Percentiles rank a stretch among this genome's conserved stretches.
phyloP scores from a whole-genome alignment of 176 grass and related monocot genomes.

The Triticum timopheevii region DNA sequence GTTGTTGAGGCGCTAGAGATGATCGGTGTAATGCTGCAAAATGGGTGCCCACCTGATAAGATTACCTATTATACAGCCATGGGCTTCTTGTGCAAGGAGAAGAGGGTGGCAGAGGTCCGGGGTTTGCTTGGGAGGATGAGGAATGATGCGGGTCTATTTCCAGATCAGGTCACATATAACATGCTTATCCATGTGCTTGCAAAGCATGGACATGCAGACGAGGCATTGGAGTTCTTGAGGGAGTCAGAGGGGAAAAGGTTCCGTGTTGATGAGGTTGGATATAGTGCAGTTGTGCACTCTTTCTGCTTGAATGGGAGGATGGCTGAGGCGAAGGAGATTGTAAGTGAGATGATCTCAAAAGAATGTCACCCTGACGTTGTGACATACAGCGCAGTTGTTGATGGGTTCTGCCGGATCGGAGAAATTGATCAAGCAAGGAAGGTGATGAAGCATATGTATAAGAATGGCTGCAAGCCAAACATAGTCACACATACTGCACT shows the following conservation, averaged over 20 bases:
- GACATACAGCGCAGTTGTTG: conserved; percentile 80
- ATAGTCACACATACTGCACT: conserved; percentile 85
- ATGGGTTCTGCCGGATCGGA: conserved; percentile 89
- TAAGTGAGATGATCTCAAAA: conserved; percentile 77
- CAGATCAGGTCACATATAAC: conserved; percentile 88
- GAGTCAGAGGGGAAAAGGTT: conserved; percentile 77
- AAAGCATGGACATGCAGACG: conserved; percentile 84
- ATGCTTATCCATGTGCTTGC: conserved; percentile 72
- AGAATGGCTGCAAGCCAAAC: conserved; percentile 76
- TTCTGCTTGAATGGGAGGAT: conserved; percentile 81
- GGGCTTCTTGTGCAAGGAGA: conserved; percentile 85
- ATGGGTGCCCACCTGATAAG: conserved; percentile 72
- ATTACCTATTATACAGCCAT: conserved; percentile 87
- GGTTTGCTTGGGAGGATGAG: conserved; percentile 65
- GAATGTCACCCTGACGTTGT: conserved; percentile 81
- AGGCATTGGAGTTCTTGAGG: conserved; percentile 73
- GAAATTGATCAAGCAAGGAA: conserved; percentile 81
- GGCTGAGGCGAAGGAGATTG: conserved; percentile 66
- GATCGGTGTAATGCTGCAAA: conserved; percentile 59
- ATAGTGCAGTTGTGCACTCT: conserved; percentile 72
- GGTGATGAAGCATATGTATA: conserved; percentile 83
- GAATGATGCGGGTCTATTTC: conserved; percentile 55
- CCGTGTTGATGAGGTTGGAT: conserved; percentile 71
- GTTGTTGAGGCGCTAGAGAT: conserved; percentile 60
- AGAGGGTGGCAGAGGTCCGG: conserved; percentile 56